Conservation (phyloP, 306 rosid species). For the Acacia confusa region DNA sequence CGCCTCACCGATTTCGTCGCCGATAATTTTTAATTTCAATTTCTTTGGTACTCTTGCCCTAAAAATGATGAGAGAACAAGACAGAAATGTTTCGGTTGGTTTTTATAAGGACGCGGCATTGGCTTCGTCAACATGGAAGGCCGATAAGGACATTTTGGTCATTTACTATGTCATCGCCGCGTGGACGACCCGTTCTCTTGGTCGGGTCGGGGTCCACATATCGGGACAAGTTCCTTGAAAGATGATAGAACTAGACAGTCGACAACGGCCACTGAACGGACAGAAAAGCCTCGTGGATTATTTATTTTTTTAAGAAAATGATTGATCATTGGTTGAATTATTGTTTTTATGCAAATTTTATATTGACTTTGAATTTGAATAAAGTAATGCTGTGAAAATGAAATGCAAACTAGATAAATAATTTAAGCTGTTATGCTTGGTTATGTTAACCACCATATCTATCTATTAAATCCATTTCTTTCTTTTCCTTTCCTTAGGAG, state of each 20-base stretch:
- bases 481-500: too few species aligned
- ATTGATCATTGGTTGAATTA: background rate
- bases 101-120: background rate
- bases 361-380: background rate
- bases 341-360: background rate
- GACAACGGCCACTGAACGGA: background rate
- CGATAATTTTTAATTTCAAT: background rate
- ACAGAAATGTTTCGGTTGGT: background rate
- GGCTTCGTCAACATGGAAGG: background rate
- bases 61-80: background rate
- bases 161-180: conserved; percentile 26
- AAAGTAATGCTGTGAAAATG: background rate
- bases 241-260: background rate
- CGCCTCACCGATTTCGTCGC: background rate
- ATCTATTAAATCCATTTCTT: too few species aligned
- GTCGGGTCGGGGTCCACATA: conserved; percentile 14
- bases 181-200: conserved; percentile 42
- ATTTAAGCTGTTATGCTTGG: too few species aligned
- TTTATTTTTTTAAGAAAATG: background rate
- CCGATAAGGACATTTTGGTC: conserved; percentile 21
- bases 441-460: too few species aligned
- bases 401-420: background rate
- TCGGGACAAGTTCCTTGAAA: background rate
- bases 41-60: background rate
- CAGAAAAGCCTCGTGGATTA: background rate